Conservation (phyloP, 2,329 filamentous ascomycete genomes). For the Catunica adiposa region DNA sequence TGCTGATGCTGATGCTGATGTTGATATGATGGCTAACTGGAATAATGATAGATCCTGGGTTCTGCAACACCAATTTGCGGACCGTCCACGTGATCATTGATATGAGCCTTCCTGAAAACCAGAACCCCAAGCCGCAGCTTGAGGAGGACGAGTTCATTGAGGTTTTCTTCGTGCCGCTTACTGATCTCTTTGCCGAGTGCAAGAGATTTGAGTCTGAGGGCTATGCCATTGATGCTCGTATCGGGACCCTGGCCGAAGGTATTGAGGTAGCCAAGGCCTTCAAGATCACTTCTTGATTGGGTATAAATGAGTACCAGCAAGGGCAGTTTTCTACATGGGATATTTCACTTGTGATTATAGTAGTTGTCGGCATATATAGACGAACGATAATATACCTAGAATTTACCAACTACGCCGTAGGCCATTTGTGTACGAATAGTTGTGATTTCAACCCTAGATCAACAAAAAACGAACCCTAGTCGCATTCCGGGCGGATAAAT, state of each 20-base stretch:
- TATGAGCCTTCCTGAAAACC: constrained; percentile 50
- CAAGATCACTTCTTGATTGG: constrained; percentile 21
- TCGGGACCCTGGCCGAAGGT: constrained; percentile 63
- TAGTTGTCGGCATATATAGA: too few species aligned
- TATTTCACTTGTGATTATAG: too few species aligned
- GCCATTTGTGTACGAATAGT: too few species aligned
- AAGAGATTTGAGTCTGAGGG: constrained; percentile 51
- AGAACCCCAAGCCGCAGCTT: constrained; percentile 49
- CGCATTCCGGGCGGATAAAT: too few species aligned
- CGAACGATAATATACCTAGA: too few species aligned
- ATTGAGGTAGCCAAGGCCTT: constrained; percentile 52
- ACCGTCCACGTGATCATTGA: constrained; percentile 63
- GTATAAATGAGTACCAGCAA: too few species aligned
- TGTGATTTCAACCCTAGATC: not conserved
- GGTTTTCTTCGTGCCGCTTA: constrained; percentile 52
- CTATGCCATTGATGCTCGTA: constrained; percentile 62
- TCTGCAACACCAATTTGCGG: constrained; percentile 49
- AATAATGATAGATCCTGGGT: constrained; percentile 35
- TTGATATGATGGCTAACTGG: not conserved
- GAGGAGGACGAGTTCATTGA: constrained; percentile 76
- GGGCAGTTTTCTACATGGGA: too few species aligned
- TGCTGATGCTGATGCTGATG: not conserved
- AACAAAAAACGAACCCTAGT: too few species aligned
- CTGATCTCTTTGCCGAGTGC: constrained; percentile 47
- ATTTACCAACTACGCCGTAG: too few species aligned